Evolutionary conservation across 805 yeast species (phyloP), one percentile per base, ranked within the genome.

Genomic region (Suhomyces faveliae): DNA sequence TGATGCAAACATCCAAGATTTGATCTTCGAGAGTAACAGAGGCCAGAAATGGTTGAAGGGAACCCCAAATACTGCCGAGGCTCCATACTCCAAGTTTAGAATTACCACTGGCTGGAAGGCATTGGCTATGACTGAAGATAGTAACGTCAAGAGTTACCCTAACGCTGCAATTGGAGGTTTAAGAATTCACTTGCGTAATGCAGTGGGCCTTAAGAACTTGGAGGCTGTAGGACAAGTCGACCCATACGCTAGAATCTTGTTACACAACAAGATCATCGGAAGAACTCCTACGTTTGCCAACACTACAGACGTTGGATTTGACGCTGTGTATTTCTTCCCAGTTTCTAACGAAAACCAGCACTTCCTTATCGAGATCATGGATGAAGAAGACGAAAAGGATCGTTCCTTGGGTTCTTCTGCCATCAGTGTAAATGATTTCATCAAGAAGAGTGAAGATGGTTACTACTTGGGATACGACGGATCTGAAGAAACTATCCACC

Each of bases 191-290:
- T 56, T 87, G 42, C 74, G 82, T 49, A 67, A 72, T 27, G 85
- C 84, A 13, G 61, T 61, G 9, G 78, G 80, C 35, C 66, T 83
- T 55, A 70, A 76, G 55, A 71, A 82, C 55, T 66, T 85, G 55
- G 87, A 85, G 55, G 76, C 83, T 12, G 77, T 85, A 43, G 92
- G 94, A 47, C 80, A 77, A 48, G 82, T 86, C 57, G 91, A 87
- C 64, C 94, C 95, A 4, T 87, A 85, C 57, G 81, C 84, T 35
- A 75, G 79, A 50, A 74, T 86, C 8, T 58, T 79, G 30, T 64
- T 80, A 49, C 81, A 83, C 57, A 86, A 85, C 54, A 79, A 78
- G 60, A 59, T 79, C 35, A 75, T 74, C 51, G 85, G 76, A 46
- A 74, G 71, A 52, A 82, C 94, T 2, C 60, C 68, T 1, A 78